Conservation (phyloP, 2,329 filamentous ascomycete species). For the Ascochyta viciae-villosae region DNA sequence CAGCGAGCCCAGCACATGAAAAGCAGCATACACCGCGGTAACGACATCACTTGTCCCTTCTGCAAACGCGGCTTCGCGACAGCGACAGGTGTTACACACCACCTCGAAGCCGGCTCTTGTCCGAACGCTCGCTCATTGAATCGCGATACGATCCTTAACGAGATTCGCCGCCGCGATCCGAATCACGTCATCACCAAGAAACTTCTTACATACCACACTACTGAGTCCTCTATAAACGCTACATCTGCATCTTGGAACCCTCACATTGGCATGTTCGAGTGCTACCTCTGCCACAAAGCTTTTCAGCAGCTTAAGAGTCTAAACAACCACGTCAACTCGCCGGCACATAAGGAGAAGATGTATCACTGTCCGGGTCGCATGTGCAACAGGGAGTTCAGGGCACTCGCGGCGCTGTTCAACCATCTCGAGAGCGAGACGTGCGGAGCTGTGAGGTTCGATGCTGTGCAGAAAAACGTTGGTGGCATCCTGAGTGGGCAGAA, state of each 20-base stretch:
- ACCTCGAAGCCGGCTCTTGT: slow-evolving; percentile 64
- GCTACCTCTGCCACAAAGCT: slow-evolving; percentile 60
- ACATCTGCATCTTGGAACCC: slow-evolving; percentile 53
- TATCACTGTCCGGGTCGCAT: slow-evolving; percentile 54
- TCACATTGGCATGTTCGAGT: slow-evolving; percentile 59
- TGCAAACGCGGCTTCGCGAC: slow-evolving; percentile 57
- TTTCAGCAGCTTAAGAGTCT: slow-evolving; percentile 52
- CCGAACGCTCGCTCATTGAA: slow-evolving; percentile 53
- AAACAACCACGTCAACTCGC: slow-evolving; percentile 63
- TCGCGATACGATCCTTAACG: slow-evolving; percentile 57
- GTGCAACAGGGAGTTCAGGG: slow-evolving; percentile 51
- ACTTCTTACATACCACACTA: slow-evolving; percentile 3
- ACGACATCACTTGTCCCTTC: slow-evolving; percentile 60
- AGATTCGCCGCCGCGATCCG: slow-evolving; percentile 57
- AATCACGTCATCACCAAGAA: slow-evolving; percentile 17
- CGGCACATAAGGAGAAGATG: slow-evolving; percentile 57
- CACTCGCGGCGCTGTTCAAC: slow-evolving; percentile 52
- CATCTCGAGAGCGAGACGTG: slow-evolving; percentile 58
- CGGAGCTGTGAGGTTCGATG: slow-evolving; percentile 46
- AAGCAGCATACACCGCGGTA: slow-evolving; percentile 58
- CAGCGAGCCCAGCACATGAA: slow-evolving; percentile 56
- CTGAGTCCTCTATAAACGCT: slow-evolving; percentile 30
- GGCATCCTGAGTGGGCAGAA: not conserved
- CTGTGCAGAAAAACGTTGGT: slow-evolving; percentile 29
- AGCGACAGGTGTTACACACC: slow-evolving; percentile 62